Evolutionary conservation across 768 basidiomycete genomes (phyloP), one percentile per base, ranked within the genome.

Genomic region (Zangia roseola): DNA sequence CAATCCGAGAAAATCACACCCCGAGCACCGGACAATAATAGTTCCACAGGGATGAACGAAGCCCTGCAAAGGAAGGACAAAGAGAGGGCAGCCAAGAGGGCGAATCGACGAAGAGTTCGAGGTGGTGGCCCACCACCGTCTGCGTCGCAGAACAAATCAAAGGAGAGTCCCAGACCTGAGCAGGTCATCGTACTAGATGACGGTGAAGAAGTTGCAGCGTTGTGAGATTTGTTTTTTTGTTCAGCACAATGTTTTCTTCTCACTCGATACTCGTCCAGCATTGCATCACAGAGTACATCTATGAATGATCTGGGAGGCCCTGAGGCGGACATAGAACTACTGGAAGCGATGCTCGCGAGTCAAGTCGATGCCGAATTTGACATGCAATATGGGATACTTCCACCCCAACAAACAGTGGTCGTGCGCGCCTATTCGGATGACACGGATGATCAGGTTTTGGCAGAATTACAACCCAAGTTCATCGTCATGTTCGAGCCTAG

Each of bases 401-500:
- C 77, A 4, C 83, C 89, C 0, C 84, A 88, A 57, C 81, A 97
- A 57, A 85, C 88, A 0, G 83, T 98, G 19, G 67, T 98, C 35
- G 80, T 99, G 25, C 81, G 94, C 4, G 80, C 90, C 2, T 99
- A 93, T 61, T 84, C 88, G 0, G 94, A 94, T 39, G 97, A 98
- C 62, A 82, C 88, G 3, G 97, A 99, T 57, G 97, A 99, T 64
- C 79, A 84, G 34, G 71, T 97, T 42, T 73, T 99, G 26, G 78
- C 82, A 35, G 95, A 99, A 64, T 74, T 98, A 8, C 76, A 86
- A 51, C 97, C 97, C 2, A 82, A 86, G 53, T 98, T 94, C 62
- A 86, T 99, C 44, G 83, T 98, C 40, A 91, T 98, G 88, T 93
- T 88, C 55, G 97, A 99, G 61, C 94, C 95, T 3, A 89, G 84